These are phyloP conservation scores for Chytriomyces confervae DNA, from an alignment of 192 early-diverging fungal genomes.

Conservation along the genomic window DNA sequence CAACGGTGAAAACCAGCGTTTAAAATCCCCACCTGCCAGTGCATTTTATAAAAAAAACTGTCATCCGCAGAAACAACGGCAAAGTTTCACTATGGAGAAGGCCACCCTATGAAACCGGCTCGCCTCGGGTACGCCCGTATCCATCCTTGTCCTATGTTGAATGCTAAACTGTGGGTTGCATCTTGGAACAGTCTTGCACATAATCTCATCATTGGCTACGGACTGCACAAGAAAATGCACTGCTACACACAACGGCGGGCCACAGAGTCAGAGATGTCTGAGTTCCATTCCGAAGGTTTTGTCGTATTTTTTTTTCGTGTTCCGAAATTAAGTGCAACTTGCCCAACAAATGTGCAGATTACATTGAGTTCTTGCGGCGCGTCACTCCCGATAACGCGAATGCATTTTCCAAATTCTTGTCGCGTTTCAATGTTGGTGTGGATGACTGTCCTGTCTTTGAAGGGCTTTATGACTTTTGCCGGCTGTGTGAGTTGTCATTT, in stretches of 20 bases:
- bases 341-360: background rate
- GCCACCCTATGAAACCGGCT: slow-evolving; percentile 98
- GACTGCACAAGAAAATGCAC: slow-evolving; percentile 89
- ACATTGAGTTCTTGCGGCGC: slow-evolving; percentile 39
- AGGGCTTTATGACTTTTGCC: slow-evolving; percentile 93
- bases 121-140: slow-evolving; percentile 66
- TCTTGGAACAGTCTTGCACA: slow-evolving; percentile 70
- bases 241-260: slow-evolving; percentile 80
- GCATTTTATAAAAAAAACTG: no score
- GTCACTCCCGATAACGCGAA: slow-evolving; percentile 60
- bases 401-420: slow-evolving; percentile 46
- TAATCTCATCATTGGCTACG: slow-evolving; percentile 90
- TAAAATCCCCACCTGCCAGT: no score
- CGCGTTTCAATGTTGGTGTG: slow-evolving; percentile 77
- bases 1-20: slow-evolving; percentile 19
- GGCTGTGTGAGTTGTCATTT: slow-evolving; percentile 49
- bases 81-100: slow-evolving; percentile 53
- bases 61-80: slow-evolving; percentile 31
- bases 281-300: slow-evolving; percentile 80
- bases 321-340: no score
- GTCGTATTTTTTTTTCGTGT: no score
- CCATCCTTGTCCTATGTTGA: background rate
- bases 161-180: background rate
- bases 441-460: slow-evolving; percentile 98
- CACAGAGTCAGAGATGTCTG: slow-evolving; percentile 86